phyloP scores from a whole-genome alignment of 2,329 filamentous ascomycete genomes.

The Fusarium nurragi region DNA sequence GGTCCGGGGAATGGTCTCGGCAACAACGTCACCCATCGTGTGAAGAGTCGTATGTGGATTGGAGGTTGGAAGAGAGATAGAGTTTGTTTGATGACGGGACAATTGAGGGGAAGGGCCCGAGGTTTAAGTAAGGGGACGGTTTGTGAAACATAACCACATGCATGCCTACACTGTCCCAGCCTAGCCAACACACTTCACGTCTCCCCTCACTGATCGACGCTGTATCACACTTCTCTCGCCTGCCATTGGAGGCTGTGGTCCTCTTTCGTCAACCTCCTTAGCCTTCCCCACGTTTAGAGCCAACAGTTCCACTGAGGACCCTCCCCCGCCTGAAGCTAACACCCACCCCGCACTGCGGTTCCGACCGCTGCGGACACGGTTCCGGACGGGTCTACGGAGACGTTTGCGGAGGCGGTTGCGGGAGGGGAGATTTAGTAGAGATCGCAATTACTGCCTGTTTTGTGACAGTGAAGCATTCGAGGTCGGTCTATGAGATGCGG shows the following conservation, averaged over 20 bases:
- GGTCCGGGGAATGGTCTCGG: conserved; percentile 33
- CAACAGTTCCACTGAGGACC: neutral
- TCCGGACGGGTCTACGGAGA: neutral
- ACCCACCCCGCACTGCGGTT: conserved; percentile 16
- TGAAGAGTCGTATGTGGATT: too few species aligned
- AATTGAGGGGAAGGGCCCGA: conserved; percentile 14
- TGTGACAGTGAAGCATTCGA: neutral
- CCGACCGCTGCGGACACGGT: conserved; percentile 11
- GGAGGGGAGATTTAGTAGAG: neutral
- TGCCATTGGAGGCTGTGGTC: neutral
- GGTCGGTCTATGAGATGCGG: neutral
- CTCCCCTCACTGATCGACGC: neutral
- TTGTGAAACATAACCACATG: conserved; percentile 15
- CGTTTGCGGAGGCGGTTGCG: conserved; percentile 6
- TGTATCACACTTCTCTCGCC: neutral
- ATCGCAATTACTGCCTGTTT: neutral
- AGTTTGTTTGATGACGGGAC: neutral
- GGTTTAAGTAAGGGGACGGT: conserved; percentile 14
- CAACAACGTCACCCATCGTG: conserved; percentile 36
- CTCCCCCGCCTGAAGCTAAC: conserved; percentile 3
- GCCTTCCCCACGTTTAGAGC: conserved; percentile 2
- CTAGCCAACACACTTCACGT: neutral
- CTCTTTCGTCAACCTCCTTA: neutral
- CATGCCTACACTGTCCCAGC: neutral
- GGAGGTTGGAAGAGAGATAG: neutral